Conservation (phyloP, 768 basidiomycete species). For the Lentinula boryana region DNA sequence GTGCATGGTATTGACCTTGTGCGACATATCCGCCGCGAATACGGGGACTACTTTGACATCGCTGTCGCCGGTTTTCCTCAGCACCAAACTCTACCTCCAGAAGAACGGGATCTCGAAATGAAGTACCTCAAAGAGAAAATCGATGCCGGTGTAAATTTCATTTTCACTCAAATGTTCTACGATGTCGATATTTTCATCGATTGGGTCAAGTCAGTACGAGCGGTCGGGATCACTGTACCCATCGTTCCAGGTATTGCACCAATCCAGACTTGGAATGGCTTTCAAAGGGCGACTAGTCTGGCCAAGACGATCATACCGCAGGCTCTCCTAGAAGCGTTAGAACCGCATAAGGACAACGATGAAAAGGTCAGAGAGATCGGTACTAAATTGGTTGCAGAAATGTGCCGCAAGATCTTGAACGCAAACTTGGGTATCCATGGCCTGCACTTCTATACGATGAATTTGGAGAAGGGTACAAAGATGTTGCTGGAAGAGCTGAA, state of each 20-base stretch:
- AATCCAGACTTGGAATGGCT: slow-evolving; percentile 96
- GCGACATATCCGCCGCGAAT: slow-evolving; percentile 71
- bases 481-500: slow-evolving; percentile 92
- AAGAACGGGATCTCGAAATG: slow-evolving; percentile 75
- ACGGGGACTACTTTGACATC: slow-evolving; percentile 94
- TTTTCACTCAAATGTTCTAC: slow-evolving; percentile 99
- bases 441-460: slow-evolving; percentile 97
- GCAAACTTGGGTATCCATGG: slow-evolving; percentile 82
- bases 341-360: slow-evolving; percentile 87
- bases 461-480: slow-evolving; percentile 90
- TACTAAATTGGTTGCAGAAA: slow-evolving; percentile 89
- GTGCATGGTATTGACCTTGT: slow-evolving; percentile 90
- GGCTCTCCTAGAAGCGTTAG: slow-evolving; percentile 65
- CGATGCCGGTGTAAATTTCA: slow-evolving; percentile 85
- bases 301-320: slow-evolving; percentile 79
- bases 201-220: slow-evolving; percentile 83
- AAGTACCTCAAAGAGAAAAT: slow-evolving; percentile 85
- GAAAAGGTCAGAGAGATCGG: slow-evolving; percentile 90
- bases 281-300: slow-evolving; percentile 74
- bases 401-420: slow-evolving; percentile 83
- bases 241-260: slow-evolving; percentile 94
- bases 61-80: slow-evolving; percentile 94
- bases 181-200: slow-evolving; percentile 86
- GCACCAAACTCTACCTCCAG: slow-evolving; percentile 63
- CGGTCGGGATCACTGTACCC: slow-evolving; percentile 81